Conservation (phyloP, 306 rosid species). For the Vigna mungo region DNA sequence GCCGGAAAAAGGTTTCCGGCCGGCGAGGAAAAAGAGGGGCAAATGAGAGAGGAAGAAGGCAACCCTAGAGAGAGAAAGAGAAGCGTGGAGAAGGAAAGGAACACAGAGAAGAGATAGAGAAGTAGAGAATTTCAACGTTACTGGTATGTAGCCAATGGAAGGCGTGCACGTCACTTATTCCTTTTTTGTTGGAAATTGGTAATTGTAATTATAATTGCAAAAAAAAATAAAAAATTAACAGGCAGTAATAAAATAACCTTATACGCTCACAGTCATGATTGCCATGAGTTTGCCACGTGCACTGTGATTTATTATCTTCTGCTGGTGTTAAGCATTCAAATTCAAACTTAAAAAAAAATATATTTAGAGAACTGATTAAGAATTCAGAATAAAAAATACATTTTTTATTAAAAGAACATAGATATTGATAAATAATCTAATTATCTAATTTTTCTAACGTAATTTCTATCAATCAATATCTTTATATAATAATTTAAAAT, state of each 20-base stretch:
- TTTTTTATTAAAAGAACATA: too few species aligned
- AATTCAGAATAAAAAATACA: too few species aligned
- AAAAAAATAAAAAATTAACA: neutral
- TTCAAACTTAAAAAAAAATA: too few species aligned
- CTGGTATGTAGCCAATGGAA: constrained; percentile 22
- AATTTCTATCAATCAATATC: too few species aligned
- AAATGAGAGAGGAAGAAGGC: constrained; percentile 17
- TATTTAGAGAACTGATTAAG: neutral
- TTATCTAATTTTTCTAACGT: too few species aligned
- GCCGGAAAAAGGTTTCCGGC: constrained; percentile 51
- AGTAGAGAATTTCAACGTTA: constrained; percentile 23
- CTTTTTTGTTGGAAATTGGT: neutral
- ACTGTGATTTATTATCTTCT: too few species aligned
- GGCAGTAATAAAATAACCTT: neutral
- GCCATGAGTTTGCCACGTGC: neutral
- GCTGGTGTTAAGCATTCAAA: too few species aligned
- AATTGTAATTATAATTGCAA: neutral
- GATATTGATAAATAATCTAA: too few species aligned
- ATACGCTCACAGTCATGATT: neutral
- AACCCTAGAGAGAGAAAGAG: constrained; percentile 43
- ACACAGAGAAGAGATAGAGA: neutral
- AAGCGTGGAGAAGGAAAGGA: neutral
- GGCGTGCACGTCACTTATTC: constrained; percentile 52
- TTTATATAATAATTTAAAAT: too few species aligned
- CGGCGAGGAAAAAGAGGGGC: constrained; percentile 31